Evolutionary conservation across 208 protist species (phyloP).

Genomic region (Acanthamoeba polyphaga): DNA sequence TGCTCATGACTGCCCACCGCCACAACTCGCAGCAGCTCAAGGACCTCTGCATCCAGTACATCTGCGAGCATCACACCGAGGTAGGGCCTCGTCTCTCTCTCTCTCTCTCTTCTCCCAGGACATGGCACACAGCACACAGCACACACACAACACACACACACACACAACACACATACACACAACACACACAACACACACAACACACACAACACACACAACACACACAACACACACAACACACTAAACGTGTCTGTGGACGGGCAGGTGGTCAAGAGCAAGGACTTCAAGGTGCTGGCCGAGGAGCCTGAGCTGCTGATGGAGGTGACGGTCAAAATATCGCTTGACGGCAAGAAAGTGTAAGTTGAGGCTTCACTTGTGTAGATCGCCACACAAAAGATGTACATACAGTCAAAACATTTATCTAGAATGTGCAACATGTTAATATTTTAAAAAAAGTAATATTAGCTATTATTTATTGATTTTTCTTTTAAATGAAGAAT

Average conservation of each 20-base stretch:
- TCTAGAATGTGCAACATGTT: no score
- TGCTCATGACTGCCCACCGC: slow-evolving; percentile 23
- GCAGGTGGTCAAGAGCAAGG: slow-evolving; percentile 18
- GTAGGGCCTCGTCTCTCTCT: neutral
- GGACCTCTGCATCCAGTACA: slow-evolving; percentile 48
- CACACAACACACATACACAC: no score
- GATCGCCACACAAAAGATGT: no score
- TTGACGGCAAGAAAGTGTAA: slow-evolving; percentile 10
- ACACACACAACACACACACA: no score
- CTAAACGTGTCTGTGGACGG: neutral
- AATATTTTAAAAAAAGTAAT: no score
- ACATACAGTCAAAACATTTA: no score
- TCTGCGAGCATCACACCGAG: slow-evolving; percentile 24
- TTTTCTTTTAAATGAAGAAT: no score
- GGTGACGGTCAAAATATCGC: slow-evolving; percentile 46
- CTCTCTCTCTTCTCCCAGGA: no score
- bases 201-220: neutral
- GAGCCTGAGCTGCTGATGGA: slow-evolving; percentile 22
- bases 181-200: no score
- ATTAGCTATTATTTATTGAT: no score
- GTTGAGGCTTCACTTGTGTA: no score
- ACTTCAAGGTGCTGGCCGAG: slow-evolving; percentile 21
- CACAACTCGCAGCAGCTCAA: slow-evolving; percentile 35
- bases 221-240: neutral
- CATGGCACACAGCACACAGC: no score